Evolutionary conservation across 257 asterid species (phyloP).

Genomic region (Dorcoceras hygrometricum): DNA sequence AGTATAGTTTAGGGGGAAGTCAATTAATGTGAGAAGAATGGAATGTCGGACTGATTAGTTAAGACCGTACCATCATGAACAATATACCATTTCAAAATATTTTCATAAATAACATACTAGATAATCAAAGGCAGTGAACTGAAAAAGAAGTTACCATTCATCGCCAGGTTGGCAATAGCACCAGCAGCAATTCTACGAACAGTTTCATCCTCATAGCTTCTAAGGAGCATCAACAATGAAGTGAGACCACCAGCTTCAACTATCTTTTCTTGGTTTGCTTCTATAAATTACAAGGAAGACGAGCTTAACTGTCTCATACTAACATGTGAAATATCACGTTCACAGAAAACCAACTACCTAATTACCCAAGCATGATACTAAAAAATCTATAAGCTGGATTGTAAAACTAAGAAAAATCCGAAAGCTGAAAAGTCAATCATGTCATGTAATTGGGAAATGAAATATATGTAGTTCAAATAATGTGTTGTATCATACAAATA

Average conservation of each 20-base stretch:
- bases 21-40: constrained; percentile 12
- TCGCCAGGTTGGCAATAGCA: constrained; percentile 98
- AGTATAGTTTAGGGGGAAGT: constrained; percentile 7
- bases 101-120: constrained; percentile 2
- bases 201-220: constrained; percentile 91
- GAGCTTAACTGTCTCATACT: constrained; percentile 28
- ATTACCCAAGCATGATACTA: too few relatives aligned
- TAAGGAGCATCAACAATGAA: constrained; percentile 87
- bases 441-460: constrained; percentile 8
- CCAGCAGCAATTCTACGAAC: constrained; percentile 99
- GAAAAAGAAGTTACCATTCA: constrained; percentile 64
- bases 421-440: constrained; percentile 6
- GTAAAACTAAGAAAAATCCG: too few relatives aligned
- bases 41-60: constrained; percentile 17
- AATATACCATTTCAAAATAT: background rate
- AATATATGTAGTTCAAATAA: constrained; percentile 4
- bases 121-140: background rate
- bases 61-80: background rate
- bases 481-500: constrained; percentile 11
- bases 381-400: too few relatives aligned
- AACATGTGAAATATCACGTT: constrained; percentile 12
- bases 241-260: constrained; percentile 99
- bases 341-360: background rate
- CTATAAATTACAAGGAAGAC: constrained; percentile 37
- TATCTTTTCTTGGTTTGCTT: constrained; percentile 91